Base-by-base conservation (phyloP, 768 basidiomycete species). In the Mycena chlorophos region DNA sequence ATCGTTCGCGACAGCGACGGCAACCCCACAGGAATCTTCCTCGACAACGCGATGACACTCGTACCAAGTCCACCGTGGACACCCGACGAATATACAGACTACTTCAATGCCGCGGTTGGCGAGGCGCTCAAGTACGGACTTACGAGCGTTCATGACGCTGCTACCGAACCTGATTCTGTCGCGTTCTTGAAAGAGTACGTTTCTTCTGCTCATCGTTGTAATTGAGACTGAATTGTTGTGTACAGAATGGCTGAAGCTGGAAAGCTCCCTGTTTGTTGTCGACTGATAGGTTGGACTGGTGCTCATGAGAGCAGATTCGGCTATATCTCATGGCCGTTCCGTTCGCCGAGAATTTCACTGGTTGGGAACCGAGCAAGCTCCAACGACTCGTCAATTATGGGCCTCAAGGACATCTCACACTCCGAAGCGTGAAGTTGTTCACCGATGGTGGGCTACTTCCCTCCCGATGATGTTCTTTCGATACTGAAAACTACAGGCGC, bases 61-160 rank as follows among this genome's bases (percentile, higher is more conserved):
- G 79, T 97, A 17, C 84, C 81, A 2, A 72, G 74, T 12, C 94
- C 93, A 0, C 65, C 77, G 1, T 85, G 84, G 78, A 80, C 82
- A 0, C 76, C 84, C 25, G 76, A 84, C 49, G 79, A 86, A 63
- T 73, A 79, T 58, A 70, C 77, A n/a, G 65, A 67, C 4, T 90
- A 81, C 65, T 87, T 89, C 53, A 72, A 84, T n/a, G 73, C 75
- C 13, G 79, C 91, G 0, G 76, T 88, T 39, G 69, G 72, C 25
- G 85, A 91, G 62, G 92, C 88, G 0, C 73, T 94, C n/a, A 75
- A 80, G 2, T 81, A 83, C 52, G 96, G 96, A 1, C 69, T 98
- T 52, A 95, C 93, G 0, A 86, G 82, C 12, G 84, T 98, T 19
- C 94, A 97, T 54, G 94, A 98, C 65, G 95, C 95, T 0, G 77